Percentiles rank a stretch among this genome's conserved stretches.
Evolutionary conservation across 2,329 filamentous ascomycete genomes (phyloP).

Genomic region (Pochonia chlamydosporia): DNA sequence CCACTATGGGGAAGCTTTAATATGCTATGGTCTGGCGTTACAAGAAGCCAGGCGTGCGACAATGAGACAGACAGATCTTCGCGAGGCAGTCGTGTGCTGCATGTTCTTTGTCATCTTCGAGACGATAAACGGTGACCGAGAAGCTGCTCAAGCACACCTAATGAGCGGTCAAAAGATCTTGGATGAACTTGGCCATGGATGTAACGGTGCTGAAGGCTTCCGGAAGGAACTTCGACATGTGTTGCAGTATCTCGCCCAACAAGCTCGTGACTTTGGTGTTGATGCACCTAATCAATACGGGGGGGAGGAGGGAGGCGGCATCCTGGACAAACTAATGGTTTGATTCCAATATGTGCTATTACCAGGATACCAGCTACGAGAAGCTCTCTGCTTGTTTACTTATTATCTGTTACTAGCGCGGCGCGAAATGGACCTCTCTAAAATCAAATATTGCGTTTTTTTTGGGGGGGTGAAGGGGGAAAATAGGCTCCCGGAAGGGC

Average conservation of each 20-base stretch:
- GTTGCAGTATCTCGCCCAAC: conserved; percentile 15
- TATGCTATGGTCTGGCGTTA: conserved; percentile 27
- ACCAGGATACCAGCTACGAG: background rate
- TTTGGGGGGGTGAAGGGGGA: background rate
- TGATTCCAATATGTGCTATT: background rate
- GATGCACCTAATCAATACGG: background rate
- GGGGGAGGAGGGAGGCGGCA: background rate
- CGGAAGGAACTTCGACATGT: conserved; percentile 14
- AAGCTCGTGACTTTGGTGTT: conserved; percentile 9
- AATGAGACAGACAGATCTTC: conserved; percentile 13
- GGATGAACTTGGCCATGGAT: conserved; percentile 21
- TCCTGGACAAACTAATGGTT: conserved; percentile 6
- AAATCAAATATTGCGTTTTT: background rate
- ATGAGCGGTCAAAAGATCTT: conserved; percentile 30
- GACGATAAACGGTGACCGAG: conserved; percentile 28
- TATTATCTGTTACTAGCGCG: background rate
- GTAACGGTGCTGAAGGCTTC: conserved; percentile 5
- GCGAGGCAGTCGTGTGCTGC: conserved; percentile 27
- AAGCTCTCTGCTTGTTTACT: background rate
- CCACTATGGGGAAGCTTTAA: conserved; percentile 25
- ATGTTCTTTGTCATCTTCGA: conserved; percentile 33
- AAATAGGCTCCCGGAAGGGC: background rate
- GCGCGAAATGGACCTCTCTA: background rate
- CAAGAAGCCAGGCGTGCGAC: conserved; percentile 19
- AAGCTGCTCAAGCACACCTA: conserved; percentile 28